A percentile compares a stretch with the other conserved stretches of the same genome.
These are phyloP conservation scores for Atkinsonella hypoxylon DNA, from an alignment of 2,329 filamentous ascomycete genomes.

Conservation along the genomic window DNA sequence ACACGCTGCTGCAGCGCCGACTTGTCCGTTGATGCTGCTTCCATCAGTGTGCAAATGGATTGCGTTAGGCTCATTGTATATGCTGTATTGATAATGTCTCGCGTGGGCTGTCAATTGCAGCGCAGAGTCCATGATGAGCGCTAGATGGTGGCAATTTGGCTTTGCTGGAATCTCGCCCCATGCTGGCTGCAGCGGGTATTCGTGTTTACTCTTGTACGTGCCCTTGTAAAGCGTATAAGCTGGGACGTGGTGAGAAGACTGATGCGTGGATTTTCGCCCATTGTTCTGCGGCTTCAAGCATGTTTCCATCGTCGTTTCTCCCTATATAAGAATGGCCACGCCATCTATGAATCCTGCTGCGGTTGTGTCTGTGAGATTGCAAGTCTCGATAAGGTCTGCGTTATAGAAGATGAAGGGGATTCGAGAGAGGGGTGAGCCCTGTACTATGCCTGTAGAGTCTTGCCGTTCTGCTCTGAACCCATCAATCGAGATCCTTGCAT, in stretches of 20 bases:
- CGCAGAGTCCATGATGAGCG: conserved; percentile 10
- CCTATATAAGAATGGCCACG: neutral
- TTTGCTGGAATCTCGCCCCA: neutral
- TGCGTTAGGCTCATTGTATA: conserved; percentile 3
- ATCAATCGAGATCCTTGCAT: conserved; percentile 7
- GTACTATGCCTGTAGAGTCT: conserved; percentile 12
- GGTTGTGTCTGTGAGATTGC: conserved; percentile 6
- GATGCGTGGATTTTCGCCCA: neutral
- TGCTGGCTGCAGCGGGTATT: neutral
- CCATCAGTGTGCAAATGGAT: conserved; percentile 5
- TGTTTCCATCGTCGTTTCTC: neutral
- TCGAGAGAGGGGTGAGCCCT: conserved; percentile 14
- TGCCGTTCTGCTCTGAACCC: conserved; percentile 7
- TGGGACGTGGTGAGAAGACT: neutral
- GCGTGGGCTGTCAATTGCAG: conserved; percentile 7
- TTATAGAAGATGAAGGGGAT: conserved; percentile 19
- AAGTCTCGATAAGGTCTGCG: conserved; percentile 12
- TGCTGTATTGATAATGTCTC: neutral
- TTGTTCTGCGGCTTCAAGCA: neutral
- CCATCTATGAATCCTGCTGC: conserved; percentile 8
- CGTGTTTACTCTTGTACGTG: neutral
- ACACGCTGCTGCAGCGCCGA: neutral
- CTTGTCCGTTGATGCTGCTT: conserved; percentile 6
- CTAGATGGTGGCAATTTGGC: neutral
- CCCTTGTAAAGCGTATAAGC: conserved; percentile 1